Conservation (phyloP, 2,329 filamentous ascomycete genomes). For the Aureobasidium sp. region DNA sequence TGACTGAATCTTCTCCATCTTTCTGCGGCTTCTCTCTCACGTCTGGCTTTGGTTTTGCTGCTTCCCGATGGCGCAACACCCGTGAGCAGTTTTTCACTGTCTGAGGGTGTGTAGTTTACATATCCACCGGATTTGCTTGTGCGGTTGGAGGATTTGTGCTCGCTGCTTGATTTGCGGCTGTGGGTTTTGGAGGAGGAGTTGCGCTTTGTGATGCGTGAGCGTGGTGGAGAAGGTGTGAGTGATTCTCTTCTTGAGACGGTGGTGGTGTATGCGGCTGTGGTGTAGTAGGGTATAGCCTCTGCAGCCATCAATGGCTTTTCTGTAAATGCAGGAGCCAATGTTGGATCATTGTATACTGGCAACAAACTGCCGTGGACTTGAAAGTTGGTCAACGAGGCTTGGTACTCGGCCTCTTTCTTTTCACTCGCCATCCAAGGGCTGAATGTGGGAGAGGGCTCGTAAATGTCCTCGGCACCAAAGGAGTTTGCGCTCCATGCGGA, state of each 20-base stretch:
- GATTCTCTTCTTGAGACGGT: not conserved
- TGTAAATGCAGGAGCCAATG: slow-evolving; percentile 17
- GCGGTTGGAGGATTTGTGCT: not conserved
- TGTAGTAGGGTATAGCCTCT: slow-evolving; percentile 15
- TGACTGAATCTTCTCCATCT: slow-evolving; percentile 60
- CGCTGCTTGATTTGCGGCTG: not conserved
- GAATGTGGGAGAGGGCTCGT: slow-evolving; percentile 8
- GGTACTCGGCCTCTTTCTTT: slow-evolving; percentile 14
- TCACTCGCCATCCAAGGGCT: slow-evolving; percentile 10
- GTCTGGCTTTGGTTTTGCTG: slow-evolving; percentile 85
- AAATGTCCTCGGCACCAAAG: not conserved
- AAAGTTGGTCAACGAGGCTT: not conserved
- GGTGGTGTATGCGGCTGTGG: not conserved
- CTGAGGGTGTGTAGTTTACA: slow-evolving; percentile 81
- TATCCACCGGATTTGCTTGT: slow-evolving; percentile 47
- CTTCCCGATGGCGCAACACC: slow-evolving; percentile 88
- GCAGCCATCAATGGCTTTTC: not conserved
- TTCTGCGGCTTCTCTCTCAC: slow-evolving; percentile 81
- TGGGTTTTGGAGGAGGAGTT: slow-evolving; percentile 13
- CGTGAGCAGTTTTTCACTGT: slow-evolving; percentile 70
- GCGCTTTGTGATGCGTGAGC: slow-evolving; percentile 15
- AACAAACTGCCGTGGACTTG: not conserved
- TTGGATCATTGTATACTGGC: slow-evolving; percentile 22
- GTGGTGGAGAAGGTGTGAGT: slow-evolving; percentile 23
- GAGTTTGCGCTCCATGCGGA: slow-evolving; percentile 8